These are phyloP conservation scores for Dianthus caryophyllus DNA, from an alignment of 148 eudicot genomes.

Conservation along the genomic window DNA sequence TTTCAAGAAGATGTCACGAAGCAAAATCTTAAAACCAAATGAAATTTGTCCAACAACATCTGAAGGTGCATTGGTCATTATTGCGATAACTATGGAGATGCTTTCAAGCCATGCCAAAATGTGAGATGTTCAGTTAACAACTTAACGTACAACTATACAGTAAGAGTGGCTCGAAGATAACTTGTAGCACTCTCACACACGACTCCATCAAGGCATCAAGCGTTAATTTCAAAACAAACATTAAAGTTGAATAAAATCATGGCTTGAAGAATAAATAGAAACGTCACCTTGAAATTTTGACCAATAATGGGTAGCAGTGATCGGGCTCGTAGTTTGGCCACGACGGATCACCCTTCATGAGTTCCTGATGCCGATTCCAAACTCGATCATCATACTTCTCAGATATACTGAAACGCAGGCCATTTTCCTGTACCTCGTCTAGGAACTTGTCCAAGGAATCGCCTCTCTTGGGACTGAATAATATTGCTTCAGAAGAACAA, in stretches of 20 bases:
- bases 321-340: conserved; percentile 86
- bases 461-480: conserved; percentile 82
- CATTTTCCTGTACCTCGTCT: conserved; percentile 41
- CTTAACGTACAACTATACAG: too few relatives aligned
- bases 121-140: too few relatives aligned
- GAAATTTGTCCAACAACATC: too few relatives aligned
- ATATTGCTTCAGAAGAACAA: conserved; percentile 57
- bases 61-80: too few relatives aligned
- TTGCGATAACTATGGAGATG: too few relatives aligned
- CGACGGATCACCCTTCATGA: conserved; percentile 40
- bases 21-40: too few relatives aligned
- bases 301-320: conserved; percentile 89
- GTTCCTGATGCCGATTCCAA: conserved; percentile 61
- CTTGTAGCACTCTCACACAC: too few relatives aligned
- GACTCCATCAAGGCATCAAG: too few relatives aligned
- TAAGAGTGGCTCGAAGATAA: too few relatives aligned
- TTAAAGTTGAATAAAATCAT: not conserved
- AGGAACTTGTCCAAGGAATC: conserved; percentile 75
- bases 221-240: not conserved
- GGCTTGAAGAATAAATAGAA: conserved; percentile 1
- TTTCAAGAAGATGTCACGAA: too few relatives aligned
- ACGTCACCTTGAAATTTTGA: conserved; percentile 51
- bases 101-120: too few relatives aligned
- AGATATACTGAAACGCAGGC: conserved; percentile 50
- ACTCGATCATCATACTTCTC: conserved; percentile 59